A percentile compares a stretch with the other conserved stretches of the same genome.
phyloP scores from a whole-genome alignment of 139 green algal genomes.

The Zygnema cylindricum region DNA sequence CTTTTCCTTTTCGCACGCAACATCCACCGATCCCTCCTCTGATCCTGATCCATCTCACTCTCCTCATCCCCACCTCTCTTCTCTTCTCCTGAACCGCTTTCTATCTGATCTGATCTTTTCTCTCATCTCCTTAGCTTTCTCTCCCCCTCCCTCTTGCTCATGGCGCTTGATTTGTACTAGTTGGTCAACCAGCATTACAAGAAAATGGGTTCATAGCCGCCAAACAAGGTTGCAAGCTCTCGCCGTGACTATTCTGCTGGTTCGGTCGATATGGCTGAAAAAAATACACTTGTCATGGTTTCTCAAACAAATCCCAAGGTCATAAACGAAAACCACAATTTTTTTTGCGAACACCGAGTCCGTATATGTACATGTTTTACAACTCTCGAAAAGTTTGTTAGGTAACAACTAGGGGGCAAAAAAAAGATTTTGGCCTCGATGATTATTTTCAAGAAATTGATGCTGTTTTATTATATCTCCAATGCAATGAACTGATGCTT shows the following conservation, averaged over 20 bases:
- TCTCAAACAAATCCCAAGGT: neutral
- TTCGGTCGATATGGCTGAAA: neutral
- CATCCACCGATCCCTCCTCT: too few relatives aligned
- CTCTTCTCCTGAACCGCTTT: neutral
- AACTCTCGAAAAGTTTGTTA: too few relatives aligned
- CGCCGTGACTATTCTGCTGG: neutral
- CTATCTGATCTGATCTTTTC: neutral
- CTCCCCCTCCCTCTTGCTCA: neutral
- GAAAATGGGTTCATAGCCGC: neutral
- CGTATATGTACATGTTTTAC: too few relatives aligned
- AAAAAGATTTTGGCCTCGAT: too few relatives aligned
- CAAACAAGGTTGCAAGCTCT: neutral
- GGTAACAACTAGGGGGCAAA: too few relatives aligned
- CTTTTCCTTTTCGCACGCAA: too few relatives aligned
- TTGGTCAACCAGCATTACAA: neutral
- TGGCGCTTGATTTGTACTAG: neutral
- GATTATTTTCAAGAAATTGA: too few relatives aligned
- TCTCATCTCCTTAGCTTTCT: neutral
- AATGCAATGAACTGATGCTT: neutral
- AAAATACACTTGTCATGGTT: neutral
- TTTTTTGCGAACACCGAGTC: neutral
- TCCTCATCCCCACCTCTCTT: constrained; percentile 3
- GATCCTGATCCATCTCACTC: neutral
- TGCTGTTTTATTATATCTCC: too few relatives aligned
- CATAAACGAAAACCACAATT: too few relatives aligned